Evolutionary conservation across 2,329 filamentous ascomycete genomes (phyloP).

Genomic region (Arachnomyces sp.): DNA sequence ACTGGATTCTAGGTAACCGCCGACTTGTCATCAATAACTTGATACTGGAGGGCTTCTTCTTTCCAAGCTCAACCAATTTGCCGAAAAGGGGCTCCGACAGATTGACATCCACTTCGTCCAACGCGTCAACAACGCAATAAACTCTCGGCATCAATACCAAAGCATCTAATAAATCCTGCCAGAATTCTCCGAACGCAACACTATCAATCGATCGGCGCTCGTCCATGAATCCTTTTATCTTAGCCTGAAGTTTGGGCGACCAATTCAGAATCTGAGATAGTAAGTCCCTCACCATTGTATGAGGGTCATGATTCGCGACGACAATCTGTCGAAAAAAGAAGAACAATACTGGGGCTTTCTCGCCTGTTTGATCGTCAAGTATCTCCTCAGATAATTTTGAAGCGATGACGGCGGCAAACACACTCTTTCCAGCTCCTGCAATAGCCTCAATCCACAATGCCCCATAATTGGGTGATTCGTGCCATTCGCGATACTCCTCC

Average conservation of each 20-base stretch:
- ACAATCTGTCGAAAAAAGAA: slow-evolving; percentile 16
- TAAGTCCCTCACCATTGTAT: slow-evolving; percentile 10
- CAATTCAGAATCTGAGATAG: slow-evolving; percentile 5
- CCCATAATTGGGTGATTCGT: slow-evolving; percentile 5
- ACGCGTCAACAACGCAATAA: slow-evolving; percentile 36
- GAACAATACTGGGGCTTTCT: slow-evolving; percentile 6
- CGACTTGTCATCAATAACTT: slow-evolving; percentile 36
- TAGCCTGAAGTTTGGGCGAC: slow-evolving; percentile 19
- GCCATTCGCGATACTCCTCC: slow-evolving; percentile 8
- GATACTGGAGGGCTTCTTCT: slow-evolving; percentile 23
- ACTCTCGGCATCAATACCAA: slow-evolving; percentile 14
- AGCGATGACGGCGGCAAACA: slow-evolving; percentile 12
- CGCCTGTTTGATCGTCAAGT: slow-evolving; percentile 1
- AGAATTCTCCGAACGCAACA: slow-evolving; percentile 9
- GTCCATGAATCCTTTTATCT: slow-evolving; percentile 1
- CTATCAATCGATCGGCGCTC: background rate
- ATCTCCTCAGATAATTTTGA: no score
- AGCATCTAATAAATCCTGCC: slow-evolving; percentile 8
- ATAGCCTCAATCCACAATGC: slow-evolving; percentile 14
- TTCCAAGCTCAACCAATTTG: slow-evolving; percentile 26
- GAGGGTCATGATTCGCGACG: slow-evolving; percentile 9
- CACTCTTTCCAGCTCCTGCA: slow-evolving; percentile 14
- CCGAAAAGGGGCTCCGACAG: no score
- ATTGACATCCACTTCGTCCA: slow-evolving; percentile 43
- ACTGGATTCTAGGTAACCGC: slow-evolving; percentile 20